Conservation (phyloP, 108 stramenopile species). For the Pseudonitzschia multiseries region DNA sequence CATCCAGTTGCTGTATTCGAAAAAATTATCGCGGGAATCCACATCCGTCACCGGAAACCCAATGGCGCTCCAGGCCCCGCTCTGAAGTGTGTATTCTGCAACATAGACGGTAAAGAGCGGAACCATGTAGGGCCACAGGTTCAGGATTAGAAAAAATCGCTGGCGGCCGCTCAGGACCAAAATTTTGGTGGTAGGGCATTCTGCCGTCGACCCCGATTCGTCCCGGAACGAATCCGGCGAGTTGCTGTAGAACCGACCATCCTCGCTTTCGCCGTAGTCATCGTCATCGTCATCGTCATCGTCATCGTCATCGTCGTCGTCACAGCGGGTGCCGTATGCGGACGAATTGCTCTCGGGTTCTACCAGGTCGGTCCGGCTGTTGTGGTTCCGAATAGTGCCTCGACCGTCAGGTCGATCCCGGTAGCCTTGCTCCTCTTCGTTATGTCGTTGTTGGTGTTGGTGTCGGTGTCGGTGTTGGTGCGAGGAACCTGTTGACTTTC, state of each 20-base stretch:
- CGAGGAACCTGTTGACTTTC: no score
- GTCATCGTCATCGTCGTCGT: neutral
- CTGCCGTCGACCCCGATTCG: neutral
- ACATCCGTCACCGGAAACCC: slow-evolving; percentile 66
- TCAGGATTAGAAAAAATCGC: slow-evolving; percentile 42
- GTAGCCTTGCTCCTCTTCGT: neutral
- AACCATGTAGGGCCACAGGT: slow-evolving; percentile 68
- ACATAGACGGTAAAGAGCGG: slow-evolving; percentile 79
- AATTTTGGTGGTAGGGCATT: neutral
- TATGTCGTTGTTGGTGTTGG: neutral
- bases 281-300: neutral
- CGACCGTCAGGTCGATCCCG: slow-evolving; percentile 3
- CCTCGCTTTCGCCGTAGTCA: neutral
- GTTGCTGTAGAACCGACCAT: neutral
- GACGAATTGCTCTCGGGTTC: neutral
- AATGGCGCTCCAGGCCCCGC: slow-evolving; percentile 78
- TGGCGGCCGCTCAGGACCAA: slow-evolving; percentile 30
- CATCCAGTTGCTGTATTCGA: slow-evolving; percentile 70
- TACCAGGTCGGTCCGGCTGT: neutral
- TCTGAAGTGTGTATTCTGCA: slow-evolving; percentile 67
- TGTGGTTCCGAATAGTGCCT: neutral
- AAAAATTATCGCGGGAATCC: slow-evolving; percentile 57
- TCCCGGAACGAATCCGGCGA: neutral
- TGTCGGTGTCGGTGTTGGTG: neutral
- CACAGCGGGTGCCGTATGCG: neutral